These are phyloP conservation scores for Entomortierella parvispora DNA, from an alignment of 192 early-diverging fungal genomes.

Conservation along the genomic window DNA sequence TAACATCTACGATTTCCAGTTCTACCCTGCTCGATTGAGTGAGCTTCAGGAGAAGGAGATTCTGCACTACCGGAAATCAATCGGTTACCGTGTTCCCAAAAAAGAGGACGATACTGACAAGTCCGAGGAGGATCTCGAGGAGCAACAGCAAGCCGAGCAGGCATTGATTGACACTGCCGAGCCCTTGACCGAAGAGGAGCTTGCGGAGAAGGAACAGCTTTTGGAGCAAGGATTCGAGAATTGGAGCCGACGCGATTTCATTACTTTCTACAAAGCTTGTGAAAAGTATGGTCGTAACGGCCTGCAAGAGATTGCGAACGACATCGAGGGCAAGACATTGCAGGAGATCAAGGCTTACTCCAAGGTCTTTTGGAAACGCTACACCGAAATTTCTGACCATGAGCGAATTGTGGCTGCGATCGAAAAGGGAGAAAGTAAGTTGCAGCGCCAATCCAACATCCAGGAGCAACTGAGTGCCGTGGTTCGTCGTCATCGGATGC, in stretches of 20 bases:
- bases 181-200: conserved; percentile 90
- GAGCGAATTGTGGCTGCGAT: conserved; percentile 89
- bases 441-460: conserved; percentile 83
- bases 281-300: conserved; percentile 85
- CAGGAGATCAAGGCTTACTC: conserved; percentile 88
- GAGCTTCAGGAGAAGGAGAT: conserved; percentile 88
- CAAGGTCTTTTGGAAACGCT: conserved; percentile 89
- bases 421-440: conserved; percentile 86
- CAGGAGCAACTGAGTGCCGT: conserved; percentile 85
- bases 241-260: conserved; percentile 94
- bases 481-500: conserved; percentile 76
- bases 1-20: conserved; percentile 89
- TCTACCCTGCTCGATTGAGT: conserved; percentile 82
- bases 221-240: conserved; percentile 80
- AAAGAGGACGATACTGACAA: conserved; percentile 52
- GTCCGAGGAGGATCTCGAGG: conserved; percentile 65
- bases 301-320: conserved; percentile 77
- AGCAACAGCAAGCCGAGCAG: conserved; percentile 80
- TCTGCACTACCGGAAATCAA: conserved; percentile 66
- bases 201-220: conserved; percentile 74
- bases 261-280: conserved; percentile 84
- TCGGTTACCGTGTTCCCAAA: conserved; percentile 32
- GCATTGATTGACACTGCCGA: conserved; percentile 86
- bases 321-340: conserved; percentile 93
- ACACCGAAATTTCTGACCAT: conserved; percentile 87